These are phyloP conservation scores for Simmondsia chinensis DNA, from an alignment of 148 eudicot genomes.

Conservation along the genomic window DNA sequence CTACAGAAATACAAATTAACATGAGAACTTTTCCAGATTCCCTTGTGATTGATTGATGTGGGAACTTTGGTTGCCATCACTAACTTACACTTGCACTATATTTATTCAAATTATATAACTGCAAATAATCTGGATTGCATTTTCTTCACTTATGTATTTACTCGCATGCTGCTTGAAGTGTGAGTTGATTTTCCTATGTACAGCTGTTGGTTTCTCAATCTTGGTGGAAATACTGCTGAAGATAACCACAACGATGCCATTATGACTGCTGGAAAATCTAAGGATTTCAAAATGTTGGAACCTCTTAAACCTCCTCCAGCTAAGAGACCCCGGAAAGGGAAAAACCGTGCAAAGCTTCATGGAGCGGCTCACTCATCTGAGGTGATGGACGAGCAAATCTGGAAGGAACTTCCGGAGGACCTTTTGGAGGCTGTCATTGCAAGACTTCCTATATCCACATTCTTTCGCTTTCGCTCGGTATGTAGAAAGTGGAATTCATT, in stretches of 20 bases:
- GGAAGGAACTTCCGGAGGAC: conserved; percentile 95
- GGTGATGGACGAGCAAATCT: conserved; percentile 50
- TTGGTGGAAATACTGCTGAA: conserved; percentile 41
- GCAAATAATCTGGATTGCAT: no score
- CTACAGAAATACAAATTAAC: no score
- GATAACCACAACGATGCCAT: conserved; percentile 32
- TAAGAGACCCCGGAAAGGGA: conserved; percentile 62
- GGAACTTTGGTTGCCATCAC: no score
- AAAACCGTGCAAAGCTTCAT: conserved; percentile 25
- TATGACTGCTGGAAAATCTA: conserved; percentile 40
- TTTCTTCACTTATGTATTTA: conserved; percentile 2
- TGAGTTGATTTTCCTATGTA: conserved; percentile 2
- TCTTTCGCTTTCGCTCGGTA: conserved; percentile 76
- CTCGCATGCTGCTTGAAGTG: no score
- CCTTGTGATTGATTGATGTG: no score
- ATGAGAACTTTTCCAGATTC: no score
- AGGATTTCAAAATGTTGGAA: conserved; percentile 42
- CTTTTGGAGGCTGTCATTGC: conserved; percentile 85
- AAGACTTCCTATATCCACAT: conserved; percentile 71
- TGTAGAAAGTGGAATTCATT: conserved; percentile 79
- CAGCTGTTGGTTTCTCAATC: conserved; percentile 56
- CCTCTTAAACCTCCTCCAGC: conserved; percentile 51
- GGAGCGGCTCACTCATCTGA: conserved; percentile 18
- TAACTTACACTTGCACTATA: no score
- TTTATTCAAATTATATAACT: no score